Base-by-base conservation (phyloP, 768 basidiomycete genomes). In the Tylopilus sp. region DNA sequence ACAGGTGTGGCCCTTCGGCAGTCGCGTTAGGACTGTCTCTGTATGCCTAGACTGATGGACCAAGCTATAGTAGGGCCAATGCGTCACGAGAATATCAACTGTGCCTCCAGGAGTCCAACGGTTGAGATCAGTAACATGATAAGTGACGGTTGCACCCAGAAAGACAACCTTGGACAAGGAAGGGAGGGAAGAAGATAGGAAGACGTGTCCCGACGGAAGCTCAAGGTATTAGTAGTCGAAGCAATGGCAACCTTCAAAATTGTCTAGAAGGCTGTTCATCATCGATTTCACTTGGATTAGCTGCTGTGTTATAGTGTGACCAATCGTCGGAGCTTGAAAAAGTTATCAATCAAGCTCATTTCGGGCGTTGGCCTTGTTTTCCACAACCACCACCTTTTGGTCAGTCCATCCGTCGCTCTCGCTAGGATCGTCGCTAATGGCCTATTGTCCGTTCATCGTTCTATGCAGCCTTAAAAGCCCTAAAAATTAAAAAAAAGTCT, bases 341-440 rank as follows among this genome's bases (percentile, higher is more conserved):
- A 54, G n/a, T 59, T 54, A 65, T 64, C 57, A 56, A 57, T 61
- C 61, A 50, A 61, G 51, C 47, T 55, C 55, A 49, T 51, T 57
- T 62, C 33, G 52, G 40, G 26, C 17, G 8, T 51, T 44, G 57
- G 60, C 47, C 65, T 68, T 53, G 62, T 73, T 78, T 79, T 78
- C 77, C 74, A 67, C 75, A 76, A 73, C 82, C 78, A 80, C 79
- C 84, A 82, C 81, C 81, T 69, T 78, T 78, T 75, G 82, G 81
- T 81, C 61, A 69, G 74, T 67, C 52, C 62, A 57, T 48, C 67
- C 66, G 48, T 43, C 49, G 46, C 47, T 40, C 55, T 50, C 39
- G 50, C 44, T 51, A 40, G 44, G 50, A 46, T 15, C 50, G 22
- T 48, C 21, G 50, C 56, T 66, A 30, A 64, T 56, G 28, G 7